Conservation (phyloP, 371 early-diverging fungal species). For the Rhizopus stolonifer region DNA sequence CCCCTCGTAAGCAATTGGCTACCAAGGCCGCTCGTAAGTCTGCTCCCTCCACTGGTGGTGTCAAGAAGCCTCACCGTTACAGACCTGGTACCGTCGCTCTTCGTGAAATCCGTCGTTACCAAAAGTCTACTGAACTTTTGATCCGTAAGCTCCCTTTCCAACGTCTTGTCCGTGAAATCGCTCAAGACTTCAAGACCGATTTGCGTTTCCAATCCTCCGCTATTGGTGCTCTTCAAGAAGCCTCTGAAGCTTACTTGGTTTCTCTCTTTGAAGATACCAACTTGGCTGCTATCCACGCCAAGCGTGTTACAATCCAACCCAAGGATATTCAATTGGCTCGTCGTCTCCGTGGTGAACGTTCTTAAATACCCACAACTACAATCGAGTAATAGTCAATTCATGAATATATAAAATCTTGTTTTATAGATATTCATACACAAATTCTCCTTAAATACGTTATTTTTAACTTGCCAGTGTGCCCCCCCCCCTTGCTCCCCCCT, state of each 20-base stretch:
- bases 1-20: conserved; percentile 84
- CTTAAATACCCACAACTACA: no score
- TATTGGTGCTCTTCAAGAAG: conserved; percentile 95
- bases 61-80: conserved; percentile 84
- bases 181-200: conserved; percentile 95
- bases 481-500: no score
- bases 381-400: no score
- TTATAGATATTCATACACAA: no score
- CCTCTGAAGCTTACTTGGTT: conserved; percentile 89
- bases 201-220: conserved; percentile 97
- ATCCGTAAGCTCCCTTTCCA: conserved; percentile 91
- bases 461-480: no score
- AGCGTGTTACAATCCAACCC: conserved; percentile 93
- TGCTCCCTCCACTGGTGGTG: conserved; percentile 67
- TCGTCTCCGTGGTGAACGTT: conserved; percentile 60
- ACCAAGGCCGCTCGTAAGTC: conserved; percentile 89
- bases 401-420: no score
- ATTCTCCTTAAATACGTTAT: no score
- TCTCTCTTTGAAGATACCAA: conserved; percentile 90
- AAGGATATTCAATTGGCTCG: conserved; percentile 90
- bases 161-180: conserved; percentile 93
- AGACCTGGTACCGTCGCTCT: conserved; percentile 89
- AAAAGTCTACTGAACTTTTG: conserved; percentile 52
- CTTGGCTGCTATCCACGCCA: conserved; percentile 91
- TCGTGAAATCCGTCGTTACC: conserved; percentile 97